Conservation (phyloP, 768 basidiomycete genomes). For the Tubosaeta sp. region DNA sequence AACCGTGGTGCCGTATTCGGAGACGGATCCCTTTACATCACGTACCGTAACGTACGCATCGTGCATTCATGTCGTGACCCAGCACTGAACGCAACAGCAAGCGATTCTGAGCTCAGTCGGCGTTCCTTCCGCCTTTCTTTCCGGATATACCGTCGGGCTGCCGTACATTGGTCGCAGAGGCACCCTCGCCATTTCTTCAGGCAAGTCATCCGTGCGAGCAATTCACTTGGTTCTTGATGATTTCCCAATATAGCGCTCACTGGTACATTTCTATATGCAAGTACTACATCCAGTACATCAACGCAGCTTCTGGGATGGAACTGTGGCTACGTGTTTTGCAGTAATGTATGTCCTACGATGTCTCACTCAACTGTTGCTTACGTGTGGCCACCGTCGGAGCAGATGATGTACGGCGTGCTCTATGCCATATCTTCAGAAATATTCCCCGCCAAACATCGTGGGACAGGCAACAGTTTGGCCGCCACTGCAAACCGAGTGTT, state of each 20-base stretch:
- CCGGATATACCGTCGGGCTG: constrained; percentile 67
- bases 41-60: constrained; percentile 61
- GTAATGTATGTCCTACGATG: constrained; percentile 41
- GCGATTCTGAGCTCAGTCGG: constrained; percentile 66
- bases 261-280: constrained; percentile 69
- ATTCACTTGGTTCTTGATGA: constrained; percentile 37
- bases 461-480: constrained; percentile 66
- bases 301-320: constrained; percentile 75
- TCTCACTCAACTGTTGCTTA: not conserved
- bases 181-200: constrained; percentile 58
- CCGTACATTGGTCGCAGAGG: constrained; percentile 63
- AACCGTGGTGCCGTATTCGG: constrained; percentile 66
- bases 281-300: constrained; percentile 56
- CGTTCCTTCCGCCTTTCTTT: constrained; percentile 67
- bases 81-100: constrained; percentile 39
- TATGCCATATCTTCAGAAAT: constrained; percentile 69
- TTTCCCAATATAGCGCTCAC: constrained; percentile 56
- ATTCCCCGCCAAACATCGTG: constrained; percentile 68
- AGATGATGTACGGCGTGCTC: constrained; percentile 75
- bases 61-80: no score
- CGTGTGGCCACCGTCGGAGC: no score
- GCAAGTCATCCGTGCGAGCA: constrained; percentile 37
- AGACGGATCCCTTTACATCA: constrained; percentile 64
- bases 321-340: constrained; percentile 66
- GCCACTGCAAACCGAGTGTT: constrained; percentile 60